Evolutionary conservation across 768 basidiomycete genomes (phyloP), one percentile per base, ranked within the genome.

Genomic region (Lentinula guzmanii): DNA sequence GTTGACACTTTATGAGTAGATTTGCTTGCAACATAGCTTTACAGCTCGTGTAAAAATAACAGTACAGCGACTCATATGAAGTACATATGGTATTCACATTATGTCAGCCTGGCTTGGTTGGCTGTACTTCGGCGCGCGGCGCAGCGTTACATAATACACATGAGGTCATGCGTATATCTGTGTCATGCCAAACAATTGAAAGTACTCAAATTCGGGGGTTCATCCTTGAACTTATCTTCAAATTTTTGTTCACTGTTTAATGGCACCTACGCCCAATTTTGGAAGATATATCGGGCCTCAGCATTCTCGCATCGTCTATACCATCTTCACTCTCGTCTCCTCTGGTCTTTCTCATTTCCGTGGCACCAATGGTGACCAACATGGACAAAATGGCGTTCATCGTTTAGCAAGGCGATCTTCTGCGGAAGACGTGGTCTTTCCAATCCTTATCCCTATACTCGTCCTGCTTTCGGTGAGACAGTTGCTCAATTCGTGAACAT

Each of bases 361-460:
- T 18, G 39, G 59, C 9, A 6, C 24, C n/a, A 46, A 45, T 35
- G 21, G 31, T 16, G 55, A 31, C 41, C 48, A 34, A 15, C 1
- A 41, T 18, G 16, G 7, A 51, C 52, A 34, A 33, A 18, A 43
- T 5, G 41, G 21, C 10, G 18, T 31, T 3, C 42, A 56, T 43
- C 55, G 39, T 56, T 43, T 21, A 15, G 55, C 41, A 24, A 56
- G 28, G 16, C 41, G 55, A 56, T n/a, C 11, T 18, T 4, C 35
- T 7, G 21, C 33, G 10, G 37, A 53, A 46, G 24, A 58, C 3
- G 35, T 63, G 15, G 52, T 45, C 31, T 63, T 63, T 51, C 46
- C 56, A 10, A 58, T 75, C 46, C 86, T 95, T 74, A 93, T 95
- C 50, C 93, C 93, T 56, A 70, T 93, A 37, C 86, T 94, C 66